Evolutionary conservation across 345 rosid genomes (phyloP).

Genomic region (Populus tremula): DNA sequence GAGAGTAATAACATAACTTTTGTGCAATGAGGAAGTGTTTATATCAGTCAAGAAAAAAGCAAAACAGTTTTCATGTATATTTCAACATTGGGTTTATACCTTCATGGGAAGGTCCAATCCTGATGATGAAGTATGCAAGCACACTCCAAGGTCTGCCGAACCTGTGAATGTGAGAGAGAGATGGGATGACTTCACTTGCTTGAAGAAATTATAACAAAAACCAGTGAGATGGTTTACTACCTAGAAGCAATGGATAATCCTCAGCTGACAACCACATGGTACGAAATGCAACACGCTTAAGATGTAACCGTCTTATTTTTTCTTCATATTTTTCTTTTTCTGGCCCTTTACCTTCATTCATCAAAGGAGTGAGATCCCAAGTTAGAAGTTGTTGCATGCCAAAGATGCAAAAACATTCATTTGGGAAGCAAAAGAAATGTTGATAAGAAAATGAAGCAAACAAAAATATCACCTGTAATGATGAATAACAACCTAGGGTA

Average conservation of each 20-base stretch:
- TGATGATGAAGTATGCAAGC: slow-evolving; percentile 96
- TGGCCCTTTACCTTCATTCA: slow-evolving; percentile 82
- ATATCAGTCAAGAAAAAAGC: too few species aligned
- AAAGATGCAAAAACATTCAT: not conserved
- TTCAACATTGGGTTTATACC: slow-evolving; percentile 28
- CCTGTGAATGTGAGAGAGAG: slow-evolving; percentile 38
- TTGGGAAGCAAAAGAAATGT: not conserved
- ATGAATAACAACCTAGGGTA: slow-evolving; percentile 81
- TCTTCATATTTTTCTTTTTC: slow-evolving; percentile 83
- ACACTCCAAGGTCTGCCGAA: slow-evolving; percentile 91
- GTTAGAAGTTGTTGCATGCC: slow-evolving; percentile 3
- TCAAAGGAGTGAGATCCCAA: not conserved
- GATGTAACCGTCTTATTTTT: slow-evolving; percentile 70
- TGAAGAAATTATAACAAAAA: not conserved
- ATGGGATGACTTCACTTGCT: not conserved
- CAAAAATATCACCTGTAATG: slow-evolving; percentile 64
- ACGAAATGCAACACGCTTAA: slow-evolving; percentile 84
- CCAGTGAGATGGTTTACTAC: slow-evolving; percentile 22
- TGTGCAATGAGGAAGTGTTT: not conserved
- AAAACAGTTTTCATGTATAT: not conserved
- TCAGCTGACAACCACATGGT: slow-evolving; percentile 97
- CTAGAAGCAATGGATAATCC: slow-evolving; percentile 91
- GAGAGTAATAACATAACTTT: not conserved
- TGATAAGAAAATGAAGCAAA: not conserved
- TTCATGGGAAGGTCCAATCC: slow-evolving; percentile 98